Percentiles rank a stretch among this genome's conserved stretches.
phyloP scores from a whole-genome alignment of 306 rosid genomes.

The Quercus parvula region DNA sequence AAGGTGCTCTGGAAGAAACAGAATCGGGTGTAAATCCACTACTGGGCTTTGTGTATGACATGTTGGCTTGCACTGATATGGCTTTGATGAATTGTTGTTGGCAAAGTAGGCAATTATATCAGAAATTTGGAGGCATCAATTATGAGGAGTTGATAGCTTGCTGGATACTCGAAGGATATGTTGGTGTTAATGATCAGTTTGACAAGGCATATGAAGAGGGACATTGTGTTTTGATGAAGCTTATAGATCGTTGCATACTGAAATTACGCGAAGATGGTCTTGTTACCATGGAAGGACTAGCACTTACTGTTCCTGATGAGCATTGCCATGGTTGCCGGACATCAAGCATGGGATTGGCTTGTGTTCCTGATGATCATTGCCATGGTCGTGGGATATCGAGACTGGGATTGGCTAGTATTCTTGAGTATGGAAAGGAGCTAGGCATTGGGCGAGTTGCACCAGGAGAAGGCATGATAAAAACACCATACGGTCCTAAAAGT shows the following conservation, averaged over 20 bases:
- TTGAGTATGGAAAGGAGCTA: slow-evolving; percentile 4
- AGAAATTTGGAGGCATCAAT: slow-evolving; percentile 14
- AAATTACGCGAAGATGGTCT: slow-evolving; percentile 12
- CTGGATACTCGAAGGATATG: slow-evolving; percentile 40
- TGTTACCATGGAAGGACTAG: slow-evolving; percentile 4
- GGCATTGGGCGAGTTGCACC: slow-evolving; percentile 21
- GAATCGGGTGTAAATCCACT: background rate
- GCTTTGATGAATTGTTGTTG: slow-evolving; percentile 16
- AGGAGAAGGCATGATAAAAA: slow-evolving; percentile 20
- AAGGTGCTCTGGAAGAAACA: slow-evolving; percentile 13
- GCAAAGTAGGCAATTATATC: slow-evolving; percentile 18
- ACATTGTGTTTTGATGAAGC: slow-evolving; percentile 28
- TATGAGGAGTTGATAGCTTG: slow-evolving; percentile 33
- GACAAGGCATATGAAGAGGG: slow-evolving; percentile 27
- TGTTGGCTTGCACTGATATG: background rate
- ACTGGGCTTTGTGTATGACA: slow-evolving; percentile 11
- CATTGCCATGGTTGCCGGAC: background rate
- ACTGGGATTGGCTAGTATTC: slow-evolving; percentile 27
- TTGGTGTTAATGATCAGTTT: slow-evolving; percentile 12
- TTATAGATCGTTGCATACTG: slow-evolving; percentile 21
- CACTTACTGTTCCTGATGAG: background rate
- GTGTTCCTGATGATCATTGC: background rate
- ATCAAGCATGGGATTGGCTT: slow-evolving; percentile 24
- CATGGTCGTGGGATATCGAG: background rate
- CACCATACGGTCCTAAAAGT: background rate